phyloP scores from a whole-genome alignment of 495 filamentous ascomycete genomes.

The Penicillium bovifimosum region DNA sequence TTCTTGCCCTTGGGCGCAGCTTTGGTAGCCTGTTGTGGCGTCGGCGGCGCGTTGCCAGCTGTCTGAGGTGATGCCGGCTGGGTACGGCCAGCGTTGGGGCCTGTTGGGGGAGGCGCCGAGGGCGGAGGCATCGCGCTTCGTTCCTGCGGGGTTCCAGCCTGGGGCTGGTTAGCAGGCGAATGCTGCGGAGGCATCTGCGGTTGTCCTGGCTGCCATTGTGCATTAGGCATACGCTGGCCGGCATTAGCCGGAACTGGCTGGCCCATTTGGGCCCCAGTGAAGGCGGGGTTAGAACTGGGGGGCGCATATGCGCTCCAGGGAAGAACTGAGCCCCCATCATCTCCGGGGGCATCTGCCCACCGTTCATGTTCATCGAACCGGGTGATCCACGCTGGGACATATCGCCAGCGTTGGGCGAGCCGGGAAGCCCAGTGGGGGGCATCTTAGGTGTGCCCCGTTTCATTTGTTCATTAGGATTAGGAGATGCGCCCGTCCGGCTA shows the following conservation, averaged over 20 bases:
- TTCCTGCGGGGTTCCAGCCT: slow-evolving; percentile 70
- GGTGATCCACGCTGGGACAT: slow-evolving; percentile 79
- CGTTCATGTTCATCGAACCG: slow-evolving; percentile 70
- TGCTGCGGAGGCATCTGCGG: slow-evolving; percentile 60
- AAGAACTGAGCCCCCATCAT: slow-evolving; percentile 60
- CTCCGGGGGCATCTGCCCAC: slow-evolving; percentile 59
- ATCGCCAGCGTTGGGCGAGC: slow-evolving; percentile 78
- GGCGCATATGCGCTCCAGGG: slow-evolving; percentile 70
- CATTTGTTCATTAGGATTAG: slow-evolving; percentile 83
- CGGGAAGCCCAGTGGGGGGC: slow-evolving; percentile 63
- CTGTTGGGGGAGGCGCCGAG: slow-evolving; percentile 64
- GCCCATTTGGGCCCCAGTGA: slow-evolving; percentile 59
- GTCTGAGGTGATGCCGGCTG: slow-evolving; percentile 78
- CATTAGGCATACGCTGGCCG: slow-evolving; percentile 45
- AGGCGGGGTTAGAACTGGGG: slow-evolving; percentile 84
- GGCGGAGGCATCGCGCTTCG: slow-evolving; percentile 79
- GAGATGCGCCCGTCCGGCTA: slow-evolving; percentile 75
- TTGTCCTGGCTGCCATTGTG: slow-evolving; percentile 52
- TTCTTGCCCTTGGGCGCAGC: slow-evolving; percentile 76
- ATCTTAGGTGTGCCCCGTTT: slow-evolving; percentile 89
- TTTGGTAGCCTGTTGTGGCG: slow-evolving; percentile 74
- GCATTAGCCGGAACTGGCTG: slow-evolving; percentile 49
- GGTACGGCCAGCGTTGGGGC: slow-evolving; percentile 55
- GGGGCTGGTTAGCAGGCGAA: slow-evolving; percentile 46
- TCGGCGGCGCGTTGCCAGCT: slow-evolving; percentile 71